Percentiles rank a stretch among this genome's conserved stretches.
phyloP scores from a whole-genome alignment of 306 rosid genomes.

The Sicyos baderoa region DNA sequence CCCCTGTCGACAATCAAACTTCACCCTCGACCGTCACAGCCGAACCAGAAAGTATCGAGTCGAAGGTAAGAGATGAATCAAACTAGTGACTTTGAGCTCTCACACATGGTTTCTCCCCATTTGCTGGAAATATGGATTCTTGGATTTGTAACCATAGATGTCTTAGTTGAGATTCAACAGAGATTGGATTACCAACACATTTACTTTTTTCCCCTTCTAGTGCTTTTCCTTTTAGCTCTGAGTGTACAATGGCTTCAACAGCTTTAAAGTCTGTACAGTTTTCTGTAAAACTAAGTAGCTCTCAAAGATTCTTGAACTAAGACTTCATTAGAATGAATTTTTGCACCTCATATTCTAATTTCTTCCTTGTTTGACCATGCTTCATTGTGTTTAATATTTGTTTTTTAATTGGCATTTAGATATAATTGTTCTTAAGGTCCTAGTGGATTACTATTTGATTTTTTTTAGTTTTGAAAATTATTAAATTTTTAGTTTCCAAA shows the following conservation, averaged over 20 bases:
- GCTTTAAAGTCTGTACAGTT: constrained; percentile 20
- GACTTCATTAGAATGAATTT: not conserved
- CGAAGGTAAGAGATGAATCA: constrained; percentile 22
- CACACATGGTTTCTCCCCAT: not conserved
- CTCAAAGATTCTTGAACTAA: not conserved
- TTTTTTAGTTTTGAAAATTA: too few species aligned
- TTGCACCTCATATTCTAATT: not conserved
- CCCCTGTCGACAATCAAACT: constrained; percentile 36
- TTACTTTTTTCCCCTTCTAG: constrained; percentile 10
- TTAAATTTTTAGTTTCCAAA: too few species aligned
- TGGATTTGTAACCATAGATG: too few species aligned
- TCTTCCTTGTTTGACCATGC: not conserved
- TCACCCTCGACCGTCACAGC: constrained; percentile 14
- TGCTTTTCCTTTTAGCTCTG: constrained; percentile 18
- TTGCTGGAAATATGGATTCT: constrained; percentile 3
- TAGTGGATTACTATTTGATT: too few species aligned
- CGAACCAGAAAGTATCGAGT: constrained; percentile 32
- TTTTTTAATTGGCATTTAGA: not conserved
- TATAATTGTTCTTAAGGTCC: not conserved
- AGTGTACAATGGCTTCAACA: not conserved
- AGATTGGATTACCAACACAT: constrained; percentile 13
- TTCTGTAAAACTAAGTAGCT: constrained; percentile 12
- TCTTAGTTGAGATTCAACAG: too few species aligned
- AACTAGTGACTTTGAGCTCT: not conserved
- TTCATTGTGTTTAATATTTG: not conserved